These are phyloP conservation scores for Vanilla planifolia DNA, from an alignment of 106 monocot species.

Conservation along the genomic window DNA sequence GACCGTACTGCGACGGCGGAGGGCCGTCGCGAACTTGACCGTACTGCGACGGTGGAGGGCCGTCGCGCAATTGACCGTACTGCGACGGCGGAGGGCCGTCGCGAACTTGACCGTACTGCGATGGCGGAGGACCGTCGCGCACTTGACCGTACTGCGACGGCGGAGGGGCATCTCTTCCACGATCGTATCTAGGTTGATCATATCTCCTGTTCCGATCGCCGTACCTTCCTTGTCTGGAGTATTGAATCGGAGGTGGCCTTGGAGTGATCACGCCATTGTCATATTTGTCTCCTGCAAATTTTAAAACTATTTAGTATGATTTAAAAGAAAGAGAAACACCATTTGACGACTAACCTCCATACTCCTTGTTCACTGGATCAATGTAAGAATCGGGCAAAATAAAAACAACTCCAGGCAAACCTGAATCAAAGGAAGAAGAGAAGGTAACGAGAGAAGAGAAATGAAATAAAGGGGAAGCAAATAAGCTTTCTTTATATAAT, in stretches of 20 bases:
- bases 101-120: too few species aligned
- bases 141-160: slow-evolving; percentile 1
- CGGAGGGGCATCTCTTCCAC: slow-evolving; percentile 17
- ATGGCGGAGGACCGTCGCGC: background rate
- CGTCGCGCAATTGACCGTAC: too few species aligned
- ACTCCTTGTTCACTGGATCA: slow-evolving; percentile 94
- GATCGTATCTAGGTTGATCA: slow-evolving; percentile 56
- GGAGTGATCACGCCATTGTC: slow-evolving; percentile 92
- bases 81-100: background rate
- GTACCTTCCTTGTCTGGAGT: slow-evolving; percentile 53
- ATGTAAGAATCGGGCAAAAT: slow-evolving; percentile 94
- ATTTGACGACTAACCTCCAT: slow-evolving; percentile 62
- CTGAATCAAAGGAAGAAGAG: slow-evolving; percentile 19
- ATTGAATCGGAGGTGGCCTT: slow-evolving; percentile 86
- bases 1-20: too few species aligned
- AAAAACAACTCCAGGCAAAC: slow-evolving; percentile 94
- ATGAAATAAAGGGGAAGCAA: background rate
- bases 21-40: too few species aligned
- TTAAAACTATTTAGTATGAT: background rate
- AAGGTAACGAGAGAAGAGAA: background rate
- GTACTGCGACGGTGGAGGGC: too few species aligned
- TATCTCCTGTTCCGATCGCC: slow-evolving; percentile 51
- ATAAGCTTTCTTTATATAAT: background rate
- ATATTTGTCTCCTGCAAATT: slow-evolving; percentile 80
- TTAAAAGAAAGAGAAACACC: background rate